Conservation (phyloP, 495 filamentous ascomycete species). For the Neurospora sublineolata region DNA sequence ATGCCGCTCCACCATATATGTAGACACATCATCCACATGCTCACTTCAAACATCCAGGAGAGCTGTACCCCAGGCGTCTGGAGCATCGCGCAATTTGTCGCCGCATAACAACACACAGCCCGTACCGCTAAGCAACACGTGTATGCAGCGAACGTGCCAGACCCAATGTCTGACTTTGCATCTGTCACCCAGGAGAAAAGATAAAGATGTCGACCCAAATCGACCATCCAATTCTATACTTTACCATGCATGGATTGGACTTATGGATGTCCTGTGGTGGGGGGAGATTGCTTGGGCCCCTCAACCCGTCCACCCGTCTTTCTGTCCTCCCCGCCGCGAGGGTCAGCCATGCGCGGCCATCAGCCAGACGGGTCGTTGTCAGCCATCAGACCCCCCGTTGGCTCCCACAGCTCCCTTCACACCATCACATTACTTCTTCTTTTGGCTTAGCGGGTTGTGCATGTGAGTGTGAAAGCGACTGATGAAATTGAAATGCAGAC, state of each 20-base stretch:
- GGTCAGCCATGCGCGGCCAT: not conserved
- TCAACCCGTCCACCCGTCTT: not conserved
- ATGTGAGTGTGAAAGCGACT: not conserved
- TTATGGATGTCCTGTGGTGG: not conserved
- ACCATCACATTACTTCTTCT: not conserved
- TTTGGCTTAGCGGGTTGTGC: not conserved
- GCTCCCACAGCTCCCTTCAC: not conserved
- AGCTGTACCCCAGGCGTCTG: not conserved
- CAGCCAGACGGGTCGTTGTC: not conserved
- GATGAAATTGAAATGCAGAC: not conserved
- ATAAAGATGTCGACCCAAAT: not conserved
- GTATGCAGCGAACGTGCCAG: not conserved
- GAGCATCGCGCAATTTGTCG: not conserved
- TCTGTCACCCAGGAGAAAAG: not conserved
- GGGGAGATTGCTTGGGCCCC: not conserved
- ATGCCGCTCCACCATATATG: not conserved
- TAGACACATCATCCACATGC: not conserved
- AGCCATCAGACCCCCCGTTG: not conserved
- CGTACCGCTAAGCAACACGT: not conserved
- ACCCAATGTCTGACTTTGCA: not conserved
- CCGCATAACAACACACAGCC: not conserved
- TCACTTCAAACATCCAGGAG: not conserved
- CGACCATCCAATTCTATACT: not conserved
- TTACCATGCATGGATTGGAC: not conserved
- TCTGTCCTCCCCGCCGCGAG: not conserved